Evolutionary conservation across 495 filamentous ascomycete genomes (phyloP).

Genomic region (Xylaria flabelliformis): DNA sequence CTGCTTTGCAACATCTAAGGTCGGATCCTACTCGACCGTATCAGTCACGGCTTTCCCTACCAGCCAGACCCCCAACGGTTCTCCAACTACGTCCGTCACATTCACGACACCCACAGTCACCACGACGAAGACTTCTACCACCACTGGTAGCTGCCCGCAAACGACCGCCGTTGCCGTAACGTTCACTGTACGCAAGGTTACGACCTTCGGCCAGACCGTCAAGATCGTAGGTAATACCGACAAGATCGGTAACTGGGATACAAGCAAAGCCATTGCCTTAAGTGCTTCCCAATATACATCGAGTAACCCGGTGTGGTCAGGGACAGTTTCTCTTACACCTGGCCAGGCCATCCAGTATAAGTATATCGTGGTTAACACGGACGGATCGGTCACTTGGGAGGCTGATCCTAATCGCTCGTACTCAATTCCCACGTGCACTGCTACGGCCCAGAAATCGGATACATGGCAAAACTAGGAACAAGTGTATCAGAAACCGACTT

Average conservation of each 20-base stretch:
- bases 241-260: conserved; percentile 64
- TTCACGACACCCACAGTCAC: conserved; percentile 45
- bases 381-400: conserved; percentile 67
- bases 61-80: conserved; percentile 52
- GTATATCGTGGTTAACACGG: conserved; percentile 64
- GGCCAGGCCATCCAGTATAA: conserved; percentile 69
- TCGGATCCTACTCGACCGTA: conserved; percentile 64
- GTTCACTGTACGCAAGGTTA: conserved; percentile 63
- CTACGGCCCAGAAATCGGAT: conserved; percentile 45
- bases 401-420: conserved; percentile 66
- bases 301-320: conserved; percentile 64
- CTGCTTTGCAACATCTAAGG: conserved; percentile 59
- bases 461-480: conserved; percentile 42
- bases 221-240: conserved; percentile 63
- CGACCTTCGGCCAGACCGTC: conserved; percentile 64
- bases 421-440: conserved; percentile 61
- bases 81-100: conserved; percentile 36
- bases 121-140: conserved; percentile 39
- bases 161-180: conserved; percentile 61
- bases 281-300: conserved; percentile 60
- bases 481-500: background rate
- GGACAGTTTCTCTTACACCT: conserved; percentile 55
- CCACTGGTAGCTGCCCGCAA: conserved; percentile 44
- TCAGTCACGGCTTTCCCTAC: conserved; percentile 63
- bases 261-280: conserved; percentile 56